Conservation (phyloP, 192 early-diverging fungal species). For the Coemansia sp. region DNA sequence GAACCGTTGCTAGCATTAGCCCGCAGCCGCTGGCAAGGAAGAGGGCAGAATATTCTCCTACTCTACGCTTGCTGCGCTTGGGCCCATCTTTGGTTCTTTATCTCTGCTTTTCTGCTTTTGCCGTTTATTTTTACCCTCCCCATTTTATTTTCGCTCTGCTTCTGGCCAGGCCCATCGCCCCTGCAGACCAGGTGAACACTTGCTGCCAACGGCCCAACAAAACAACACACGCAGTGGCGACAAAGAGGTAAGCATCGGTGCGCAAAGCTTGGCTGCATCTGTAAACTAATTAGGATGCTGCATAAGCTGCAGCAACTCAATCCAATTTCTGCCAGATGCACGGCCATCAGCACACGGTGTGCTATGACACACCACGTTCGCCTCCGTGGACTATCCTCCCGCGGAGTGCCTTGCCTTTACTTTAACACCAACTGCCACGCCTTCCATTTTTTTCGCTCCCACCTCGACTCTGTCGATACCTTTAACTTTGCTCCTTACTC, state of each 20-base stretch:
- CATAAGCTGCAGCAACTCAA: neutral
- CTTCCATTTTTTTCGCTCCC: neutral
- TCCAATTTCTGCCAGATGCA: neutral
- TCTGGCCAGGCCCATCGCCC: neutral
- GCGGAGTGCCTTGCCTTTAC: neutral
- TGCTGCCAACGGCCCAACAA: neutral
- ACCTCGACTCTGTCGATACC: neutral
- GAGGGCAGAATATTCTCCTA: neutral
- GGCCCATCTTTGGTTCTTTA: neutral
- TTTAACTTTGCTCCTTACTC: neutral
- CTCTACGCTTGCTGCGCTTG: neutral
- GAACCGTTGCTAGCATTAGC: neutral
- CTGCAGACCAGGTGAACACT: neutral
- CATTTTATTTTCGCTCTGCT: neutral
- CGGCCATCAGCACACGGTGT: neutral
- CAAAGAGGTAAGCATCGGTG: neutral
- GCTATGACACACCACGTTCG: neutral
- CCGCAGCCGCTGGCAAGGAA: neutral
- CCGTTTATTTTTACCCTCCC: conserved; percentile 3
- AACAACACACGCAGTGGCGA: neutral
- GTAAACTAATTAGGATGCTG: neutral
- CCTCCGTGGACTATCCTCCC: neutral
- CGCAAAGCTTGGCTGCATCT: neutral
- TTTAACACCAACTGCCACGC: neutral
- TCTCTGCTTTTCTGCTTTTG: neutral